These are phyloP conservation scores for Diaporthe caulivora DNA, from an alignment of 2,329 filamentous ascomycete genomes.

Conservation along the genomic window DNA sequence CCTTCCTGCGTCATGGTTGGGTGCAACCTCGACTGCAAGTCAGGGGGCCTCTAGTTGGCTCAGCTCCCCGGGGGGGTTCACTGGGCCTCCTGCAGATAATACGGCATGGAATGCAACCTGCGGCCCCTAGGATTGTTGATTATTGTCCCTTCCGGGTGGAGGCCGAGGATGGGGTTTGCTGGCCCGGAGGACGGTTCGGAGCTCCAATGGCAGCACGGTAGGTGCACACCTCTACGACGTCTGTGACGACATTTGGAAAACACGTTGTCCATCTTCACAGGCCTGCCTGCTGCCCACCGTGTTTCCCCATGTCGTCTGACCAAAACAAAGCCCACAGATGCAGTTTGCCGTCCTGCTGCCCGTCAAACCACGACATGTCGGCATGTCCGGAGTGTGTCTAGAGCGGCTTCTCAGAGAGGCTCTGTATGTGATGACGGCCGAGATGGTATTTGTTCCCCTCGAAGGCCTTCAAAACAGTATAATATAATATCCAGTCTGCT, in stretches of 20 bases:
- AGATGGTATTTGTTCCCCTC: not conserved
- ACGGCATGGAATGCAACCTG: not conserved
- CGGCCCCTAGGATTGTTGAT: constrained; percentile 10
- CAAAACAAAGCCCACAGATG: not conserved
- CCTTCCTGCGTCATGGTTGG: constrained; percentile 19
- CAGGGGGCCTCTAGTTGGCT: constrained; percentile 2
- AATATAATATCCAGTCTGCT: not conserved
- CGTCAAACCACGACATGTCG: constrained; percentile 23
- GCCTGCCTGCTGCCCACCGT: not conserved
- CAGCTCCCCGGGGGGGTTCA: not conserved
- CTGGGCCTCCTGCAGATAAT: constrained; percentile 27
- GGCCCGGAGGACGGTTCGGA: constrained; percentile 26
- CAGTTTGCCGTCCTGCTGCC: constrained; percentile 26
- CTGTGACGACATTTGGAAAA: constrained; percentile 29
- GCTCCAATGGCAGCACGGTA: constrained; percentile 32
- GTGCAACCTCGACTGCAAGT: constrained; percentile 23
- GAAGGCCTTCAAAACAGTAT: not conserved
- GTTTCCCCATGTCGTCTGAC: constrained; percentile 5
- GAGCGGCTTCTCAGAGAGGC: not conserved
- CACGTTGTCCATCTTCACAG: constrained; percentile 11
- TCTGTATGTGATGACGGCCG: not conserved
- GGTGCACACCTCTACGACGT: constrained; percentile 21
- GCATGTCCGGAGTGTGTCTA: not conserved
- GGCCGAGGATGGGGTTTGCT: not conserved
- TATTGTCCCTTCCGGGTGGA: not conserved